Evolutionary conservation across 2,329 filamentous ascomycete species (phyloP), one percentile per base, ranked within the genome.

Genomic region (Pseudofabraea citricarpa): DNA sequence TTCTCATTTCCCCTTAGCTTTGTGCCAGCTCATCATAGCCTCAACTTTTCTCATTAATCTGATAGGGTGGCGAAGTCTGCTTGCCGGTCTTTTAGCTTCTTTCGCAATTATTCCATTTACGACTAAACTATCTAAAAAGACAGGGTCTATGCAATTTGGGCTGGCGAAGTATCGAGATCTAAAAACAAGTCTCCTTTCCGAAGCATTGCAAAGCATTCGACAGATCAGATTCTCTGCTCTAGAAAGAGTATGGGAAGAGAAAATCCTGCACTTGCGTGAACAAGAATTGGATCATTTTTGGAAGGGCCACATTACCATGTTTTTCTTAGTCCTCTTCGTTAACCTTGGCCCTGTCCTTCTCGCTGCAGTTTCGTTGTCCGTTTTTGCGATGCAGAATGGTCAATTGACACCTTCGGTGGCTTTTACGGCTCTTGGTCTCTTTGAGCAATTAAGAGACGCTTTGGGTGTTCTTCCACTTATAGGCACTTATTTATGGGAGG

Each of bases 211-310:
- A 53, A 87, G 87, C 6, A 90, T 91, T 51, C 78, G 86, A 1
- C 87, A 93, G 62, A 88, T 93, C 65, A 93, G 91, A 57, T 90
- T 91, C 54, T 85, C 85, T 0, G 87, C 87, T 1, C 64, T 89
- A 2, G 87, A 91, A 60, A 66, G 70, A 16, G 78, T 85, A 52
- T 91, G 87, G 87, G 79, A 89, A 59, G 70, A 73, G 13, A 85
- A 82, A 47, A 86, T 93, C 58, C 63, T 73, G 48, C 62, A 73
- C 48, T 76, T 82, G 6, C 73, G 87, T 55, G 74, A 81, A 33
- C 75, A 73, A 35, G 87, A 91, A 58, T 72, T 91, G 8, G 63
- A 65, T 4, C 77, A 77, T 18, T 73, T 87, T 24, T 87, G 84
- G 79, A 71, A 68, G 27, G 74, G 81, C 2, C 90, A 87, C 54